Base-by-base conservation (phyloP, 192 early-diverging fungal genomes). In the Mortierella hygrophila region DNA sequence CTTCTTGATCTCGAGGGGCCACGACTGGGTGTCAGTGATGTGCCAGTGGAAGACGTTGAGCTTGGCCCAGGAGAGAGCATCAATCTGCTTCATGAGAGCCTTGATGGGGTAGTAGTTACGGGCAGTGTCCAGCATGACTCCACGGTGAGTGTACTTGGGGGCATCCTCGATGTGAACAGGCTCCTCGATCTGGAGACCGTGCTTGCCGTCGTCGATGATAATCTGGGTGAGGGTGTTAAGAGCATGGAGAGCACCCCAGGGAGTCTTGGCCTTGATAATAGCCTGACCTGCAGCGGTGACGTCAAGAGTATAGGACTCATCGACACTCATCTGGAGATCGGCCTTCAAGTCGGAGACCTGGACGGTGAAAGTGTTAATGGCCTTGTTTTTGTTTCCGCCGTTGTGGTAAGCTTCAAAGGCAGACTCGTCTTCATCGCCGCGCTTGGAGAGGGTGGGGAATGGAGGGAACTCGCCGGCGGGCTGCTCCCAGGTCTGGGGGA, bases 1-100 rank as follows among this genome's bases (percentile, higher is more conserved):
- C 13, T 87, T 89, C 76, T 91, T 90, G 72, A 92, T 90, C 83
- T 93, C 88, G 18, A 96, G 65, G 20, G 95, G 95, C 94, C 94
- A 96, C 9, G 93, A 93, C 71, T 94, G 93, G 41, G 92, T 78
- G 63, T 95, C 95, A 0, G 91, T 91, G 9, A 93, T 89, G 79
- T 96, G 95, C 94, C 94, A 96, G 82, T 96, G 95, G 80, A 96
- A 88, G 18, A 95, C 93, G 52, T 96, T 96, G 77, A 95, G 80
- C 91, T 96, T 95, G 88, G 91, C 93, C 81, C 91, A 94, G 70
- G 94, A 86, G 89, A 95, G 91, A 57, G 93, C 94, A 74, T 95
- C 94, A 23, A 95, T 90, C 15, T 93, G 93, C 47, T 91, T 89
- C 86, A 90, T 76, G 41, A 95, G 88, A 38, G 84, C 85, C 41